These are phyloP conservation scores for Talaromyces sp. DNA, from an alignment of 2,329 filamentous ascomycete genomes.

Conservation along the genomic window DNA sequence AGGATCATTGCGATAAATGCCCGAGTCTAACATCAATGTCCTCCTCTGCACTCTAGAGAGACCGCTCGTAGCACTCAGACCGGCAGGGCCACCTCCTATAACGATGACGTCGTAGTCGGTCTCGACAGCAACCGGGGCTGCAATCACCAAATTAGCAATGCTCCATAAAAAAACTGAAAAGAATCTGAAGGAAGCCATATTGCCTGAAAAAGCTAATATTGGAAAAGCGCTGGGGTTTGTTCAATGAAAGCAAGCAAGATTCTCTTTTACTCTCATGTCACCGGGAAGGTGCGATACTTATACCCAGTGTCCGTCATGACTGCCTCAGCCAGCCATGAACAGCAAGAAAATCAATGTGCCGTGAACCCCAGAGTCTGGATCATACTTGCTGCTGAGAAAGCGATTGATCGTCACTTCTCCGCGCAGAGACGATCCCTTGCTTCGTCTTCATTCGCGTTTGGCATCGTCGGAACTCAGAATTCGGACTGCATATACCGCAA, in stretches of 20 bases:
- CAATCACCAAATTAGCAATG: background rate
- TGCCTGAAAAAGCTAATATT: background rate
- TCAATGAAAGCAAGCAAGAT: background rate
- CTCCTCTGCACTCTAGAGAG: conserved; percentile 58
- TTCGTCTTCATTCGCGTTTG: background rate
- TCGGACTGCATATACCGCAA: background rate
- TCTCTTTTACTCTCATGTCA: background rate
- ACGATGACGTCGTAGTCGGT: conserved; percentile 55
- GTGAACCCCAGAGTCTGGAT: background rate
- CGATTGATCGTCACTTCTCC: background rate
- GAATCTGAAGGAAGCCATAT: conserved; percentile 3
- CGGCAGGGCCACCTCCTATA: conserved; percentile 57
- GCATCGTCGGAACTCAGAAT: background rate
- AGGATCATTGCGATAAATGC: conserved; percentile 55
- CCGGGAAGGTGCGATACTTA: background rate
- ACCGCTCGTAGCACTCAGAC: conserved; percentile 54
- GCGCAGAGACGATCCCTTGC: background rate
- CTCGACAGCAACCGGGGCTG: conserved; percentile 12
- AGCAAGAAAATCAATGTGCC: background rate
- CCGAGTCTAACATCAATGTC: conserved; percentile 57
- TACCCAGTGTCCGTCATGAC: background rate
- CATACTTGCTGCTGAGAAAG: background rate
- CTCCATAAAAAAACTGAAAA: conserved; percentile 1
- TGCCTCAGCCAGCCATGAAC: background rate
- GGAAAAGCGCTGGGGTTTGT: background rate